Base-by-base conservation (phyloP, 176 grass and related monocot species). In the Panicum miliaceum region DNA sequence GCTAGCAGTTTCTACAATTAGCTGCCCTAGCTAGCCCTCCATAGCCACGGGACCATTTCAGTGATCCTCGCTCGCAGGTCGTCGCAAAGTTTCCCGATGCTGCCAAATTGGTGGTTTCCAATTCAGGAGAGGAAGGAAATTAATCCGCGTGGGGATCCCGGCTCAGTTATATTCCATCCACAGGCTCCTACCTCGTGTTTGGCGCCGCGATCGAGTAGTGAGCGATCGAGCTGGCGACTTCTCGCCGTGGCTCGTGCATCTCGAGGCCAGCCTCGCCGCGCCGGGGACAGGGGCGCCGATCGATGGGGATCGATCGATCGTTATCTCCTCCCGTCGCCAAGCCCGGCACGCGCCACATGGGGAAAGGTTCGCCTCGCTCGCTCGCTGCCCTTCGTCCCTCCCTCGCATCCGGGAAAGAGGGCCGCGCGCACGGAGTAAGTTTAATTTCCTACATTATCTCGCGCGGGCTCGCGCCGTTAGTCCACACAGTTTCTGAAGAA, bases 271-370 rank as follows among this genome's bases (percentile, higher is more conserved):
- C n/a, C 40, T 2, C 18, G 7, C 15, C 15, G 18, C 4, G 46
- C 69, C 58, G 58, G 58, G 58, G 58, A 60, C 58, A 63, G 7
- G 8, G 18, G 5, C 34, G 69, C 71, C 68, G 26, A 23, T 35
- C 43, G 69, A n/a, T n/a, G n/a, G n/a, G n/a, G n/a, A 32, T 32
- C 29, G 29, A 23, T 34, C 4, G 37, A 79, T 84, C 19, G 67
- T 60, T 53, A 71, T 71, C 68, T 53, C 68, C 53, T 51, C 32
- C 72, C 75, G 77, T 85, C 88, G 64, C 56, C 45, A 47, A 90
- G 56, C 73, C 78, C 88, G 84, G 84, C 83, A 82, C 47, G 62
- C 74, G 62, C 77, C 84, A 80, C 89, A 87, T 87, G 84, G 66
- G 64, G 72, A 25, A 66, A 80, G 64, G 34, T 11, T 13, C n/a